These are phyloP conservation scores for Erigeron philadelphicus DNA, from an alignment of 140 eudicot genomes.

Conservation along the genomic window DNA sequence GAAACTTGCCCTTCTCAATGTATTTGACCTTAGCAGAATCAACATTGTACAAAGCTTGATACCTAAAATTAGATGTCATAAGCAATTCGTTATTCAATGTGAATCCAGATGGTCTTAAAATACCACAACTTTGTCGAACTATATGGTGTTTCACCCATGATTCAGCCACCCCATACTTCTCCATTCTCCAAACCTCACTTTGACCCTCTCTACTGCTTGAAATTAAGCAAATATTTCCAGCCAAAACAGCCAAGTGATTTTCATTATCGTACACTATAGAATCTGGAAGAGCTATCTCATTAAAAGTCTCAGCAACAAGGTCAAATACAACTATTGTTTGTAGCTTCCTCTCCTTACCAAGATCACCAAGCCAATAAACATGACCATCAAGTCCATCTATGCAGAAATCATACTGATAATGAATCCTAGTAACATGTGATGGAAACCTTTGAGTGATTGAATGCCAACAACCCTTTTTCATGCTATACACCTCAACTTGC, in stretches of 20 bases:
- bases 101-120: constrained; percentile 1
- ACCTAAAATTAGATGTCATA: no score
- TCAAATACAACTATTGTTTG: constrained; percentile 19
- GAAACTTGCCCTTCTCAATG: no score
- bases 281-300: constrained; percentile 15
- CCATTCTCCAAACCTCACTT: constrained; percentile 20
- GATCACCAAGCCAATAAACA: background rate
- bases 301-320: constrained; percentile 10
- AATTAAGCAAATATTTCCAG: constrained; percentile 1
- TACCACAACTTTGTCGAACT: background rate
- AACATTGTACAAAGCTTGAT: no score
- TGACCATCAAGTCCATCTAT: constrained; percentile 7
- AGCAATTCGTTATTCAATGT: no score
- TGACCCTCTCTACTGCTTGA: background rate
- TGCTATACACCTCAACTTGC: constrained; percentile 18
- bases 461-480: constrained; percentile 18
- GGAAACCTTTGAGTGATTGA: constrained; percentile 12
- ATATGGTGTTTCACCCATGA: constrained; percentile 19
- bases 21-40: no score
- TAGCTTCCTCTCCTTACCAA: no score
- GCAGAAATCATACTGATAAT: background rate
- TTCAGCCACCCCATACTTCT: constrained; percentile 20
- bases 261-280: background rate
- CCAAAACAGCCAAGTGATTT: background rate
- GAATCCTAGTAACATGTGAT: background rate